Evolutionary conservation across 768 basidiomycete species (phyloP).

Genomic region (Tephrocybe sp.): DNA sequence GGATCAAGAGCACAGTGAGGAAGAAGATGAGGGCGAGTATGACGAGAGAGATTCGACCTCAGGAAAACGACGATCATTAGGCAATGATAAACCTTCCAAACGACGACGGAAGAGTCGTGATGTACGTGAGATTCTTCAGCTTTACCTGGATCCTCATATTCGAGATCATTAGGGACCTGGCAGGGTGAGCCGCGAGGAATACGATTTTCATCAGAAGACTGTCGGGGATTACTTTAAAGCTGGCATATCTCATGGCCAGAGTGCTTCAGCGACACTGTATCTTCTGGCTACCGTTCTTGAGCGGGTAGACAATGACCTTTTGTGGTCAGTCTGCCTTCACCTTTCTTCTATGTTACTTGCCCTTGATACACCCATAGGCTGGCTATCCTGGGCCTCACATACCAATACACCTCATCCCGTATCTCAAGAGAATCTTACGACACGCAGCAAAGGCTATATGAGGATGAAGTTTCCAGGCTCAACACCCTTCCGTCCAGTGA

Average conservation of each 20-base stretch:
- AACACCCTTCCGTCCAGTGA: constrained; percentile 58
- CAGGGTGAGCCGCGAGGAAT: constrained; percentile 69
- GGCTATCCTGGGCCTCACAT: constrained; percentile 89
- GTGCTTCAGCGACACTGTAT: constrained; percentile 86
- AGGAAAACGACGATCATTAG: constrained; percentile 49
- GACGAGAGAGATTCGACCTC: constrained; percentile 39
- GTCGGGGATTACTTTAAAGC: constrained; percentile 80
- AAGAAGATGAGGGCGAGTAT: constrained; percentile 40
- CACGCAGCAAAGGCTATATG: constrained; percentile 70
- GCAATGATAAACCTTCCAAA: constrained; percentile 46
- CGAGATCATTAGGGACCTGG: constrained; percentile 38
- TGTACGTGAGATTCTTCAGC: constrained; percentile 26
- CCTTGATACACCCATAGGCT: constrained; percentile 50
- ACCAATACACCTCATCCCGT: constrained; percentile 84
- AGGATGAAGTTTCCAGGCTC: constrained; percentile 91
- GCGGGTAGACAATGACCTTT: constrained; percentile 87
- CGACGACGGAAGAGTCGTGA: constrained; percentile 55
- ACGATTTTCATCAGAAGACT: constrained; percentile 55
- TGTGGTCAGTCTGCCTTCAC: constrained; percentile 63
- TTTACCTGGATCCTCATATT: no score
- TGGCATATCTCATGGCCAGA: constrained; percentile 88
- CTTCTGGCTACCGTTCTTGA: constrained; percentile 88
- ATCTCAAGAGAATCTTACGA: constrained; percentile 89
- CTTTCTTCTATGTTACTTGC: not conserved
- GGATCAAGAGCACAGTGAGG: constrained; percentile 30